Evolutionary conservation across 1,139 yeast species (phyloP).

Genomic region (Pichia sp.): DNA sequence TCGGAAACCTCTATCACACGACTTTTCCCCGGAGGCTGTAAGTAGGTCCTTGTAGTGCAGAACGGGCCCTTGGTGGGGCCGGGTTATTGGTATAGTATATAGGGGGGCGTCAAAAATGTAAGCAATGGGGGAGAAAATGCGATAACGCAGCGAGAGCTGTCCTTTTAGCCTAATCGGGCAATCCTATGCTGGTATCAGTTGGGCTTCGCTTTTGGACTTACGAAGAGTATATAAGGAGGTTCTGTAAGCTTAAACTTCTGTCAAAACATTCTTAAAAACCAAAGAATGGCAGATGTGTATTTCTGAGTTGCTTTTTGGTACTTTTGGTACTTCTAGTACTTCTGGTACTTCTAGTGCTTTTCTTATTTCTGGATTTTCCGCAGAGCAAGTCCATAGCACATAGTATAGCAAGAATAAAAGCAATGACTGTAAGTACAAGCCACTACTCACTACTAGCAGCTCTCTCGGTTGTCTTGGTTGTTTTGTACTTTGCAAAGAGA

Average conservation of each 20-base stretch:
- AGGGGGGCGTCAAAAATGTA: background rate
- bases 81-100: background rate
- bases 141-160: slow-evolving; percentile 2
- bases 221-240: slow-evolving; percentile 1
- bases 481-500: slow-evolving; percentile 15
- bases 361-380: no score
- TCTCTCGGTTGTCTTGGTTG: slow-evolving; percentile 17
- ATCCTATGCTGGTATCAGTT: slow-evolving; percentile 11
- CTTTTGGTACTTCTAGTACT: no score
- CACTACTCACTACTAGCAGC: background rate
- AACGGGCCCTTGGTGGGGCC: background rate
- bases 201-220: background rate
- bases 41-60: background rate
- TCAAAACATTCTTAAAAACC: background rate
- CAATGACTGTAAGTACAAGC: background rate
- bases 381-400: no score
- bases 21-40: background rate
- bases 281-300: no score
- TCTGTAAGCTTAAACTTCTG: background rate
- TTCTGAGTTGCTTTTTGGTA: no score
- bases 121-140: background rate
- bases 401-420: background rate
- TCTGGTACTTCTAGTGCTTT: no score
- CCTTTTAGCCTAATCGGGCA: slow-evolving; percentile 25
- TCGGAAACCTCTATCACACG: background rate